Percentiles rank a stretch among this genome's conserved stretches.
Conservation (phyloP, 2,329 filamentous ascomycete genomes). For the Rhinocladiella mackenziei region DNA sequence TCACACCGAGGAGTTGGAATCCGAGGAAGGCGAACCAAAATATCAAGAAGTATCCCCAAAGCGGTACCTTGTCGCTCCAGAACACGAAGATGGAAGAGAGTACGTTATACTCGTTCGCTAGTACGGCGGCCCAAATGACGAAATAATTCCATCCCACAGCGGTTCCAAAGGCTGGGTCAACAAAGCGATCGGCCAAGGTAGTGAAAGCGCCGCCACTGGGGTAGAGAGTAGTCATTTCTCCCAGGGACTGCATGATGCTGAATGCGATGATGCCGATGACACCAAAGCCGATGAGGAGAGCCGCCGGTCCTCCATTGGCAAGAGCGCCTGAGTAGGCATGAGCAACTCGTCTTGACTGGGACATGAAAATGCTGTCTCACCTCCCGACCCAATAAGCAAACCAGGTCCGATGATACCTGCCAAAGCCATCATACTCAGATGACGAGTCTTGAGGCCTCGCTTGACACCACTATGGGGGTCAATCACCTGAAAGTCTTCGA, state of each 20-base stretch:
- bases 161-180: conserved; percentile 44
- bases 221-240: conserved; percentile 71
- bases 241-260: conserved; percentile 64
- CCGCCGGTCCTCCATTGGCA: conserved; percentile 36
- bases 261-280: conserved; percentile 65
- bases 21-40: conserved; percentile 46
- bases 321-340: conserved; percentile 29
- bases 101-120: conserved; percentile 26
- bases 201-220: conserved; percentile 69
- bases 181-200: conserved; percentile 63
- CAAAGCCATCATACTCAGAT: conserved; percentile 64
- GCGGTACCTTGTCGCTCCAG: conserved; percentile 45
- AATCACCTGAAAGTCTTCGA: conserved; percentile 11
- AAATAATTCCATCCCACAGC: conserved; percentile 45
- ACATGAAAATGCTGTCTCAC: conserved; percentile 1
- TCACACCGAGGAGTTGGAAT: conserved; percentile 41
- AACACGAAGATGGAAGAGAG: conserved; percentile 36
- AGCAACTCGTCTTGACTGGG: not conserved
- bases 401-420: conserved; percentile 38
- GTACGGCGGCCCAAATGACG: conserved; percentile 23
- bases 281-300: conserved; percentile 43
- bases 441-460: conserved; percentile 42
- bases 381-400: conserved; percentile 25
- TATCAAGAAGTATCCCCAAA: conserved; percentile 48
- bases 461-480: conserved; percentile 22